Evolutionary conservation across 2,329 filamentous ascomycete species (phyloP).

Genomic region (Rasamsonia emersonii): DNA sequence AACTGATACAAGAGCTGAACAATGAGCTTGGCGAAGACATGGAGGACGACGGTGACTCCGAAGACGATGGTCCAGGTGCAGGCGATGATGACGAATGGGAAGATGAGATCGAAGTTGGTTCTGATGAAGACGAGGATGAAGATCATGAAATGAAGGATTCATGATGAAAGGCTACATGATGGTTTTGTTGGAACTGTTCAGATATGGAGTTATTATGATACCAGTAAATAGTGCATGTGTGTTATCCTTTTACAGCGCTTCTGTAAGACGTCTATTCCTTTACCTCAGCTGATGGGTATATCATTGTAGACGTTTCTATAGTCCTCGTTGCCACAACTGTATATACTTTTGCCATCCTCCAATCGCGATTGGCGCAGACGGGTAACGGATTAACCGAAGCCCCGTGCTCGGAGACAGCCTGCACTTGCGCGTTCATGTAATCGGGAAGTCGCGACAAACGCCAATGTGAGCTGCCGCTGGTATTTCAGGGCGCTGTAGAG

Average conservation of each 20-base stretch:
- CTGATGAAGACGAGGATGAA: conserved; percentile 28
- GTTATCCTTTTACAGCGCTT: too few species aligned
- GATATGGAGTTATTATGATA: neutral
- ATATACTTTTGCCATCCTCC: too few species aligned
- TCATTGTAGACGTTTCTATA: too few species aligned
- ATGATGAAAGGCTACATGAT: too few species aligned
- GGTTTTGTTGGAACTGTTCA: neutral
- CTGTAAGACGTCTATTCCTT: too few species aligned
- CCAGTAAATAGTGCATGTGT: too few species aligned
- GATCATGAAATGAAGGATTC: conserved; percentile 48
- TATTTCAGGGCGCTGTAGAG: conserved; percentile 23
- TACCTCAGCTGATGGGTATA: too few species aligned
- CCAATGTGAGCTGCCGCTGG: conserved; percentile 22
- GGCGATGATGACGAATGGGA: conserved; percentile 39
- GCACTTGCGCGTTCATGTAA: conserved; percentile 4
- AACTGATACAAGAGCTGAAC: conserved; percentile 46
- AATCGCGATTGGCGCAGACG: too few species aligned
- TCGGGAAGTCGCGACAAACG: conserved; percentile 17
- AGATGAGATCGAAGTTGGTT: conserved; percentile 48
- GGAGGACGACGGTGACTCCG: conserved; percentile 48
- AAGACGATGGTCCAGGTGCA: conserved; percentile 46
- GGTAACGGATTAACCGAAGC: too few species aligned
- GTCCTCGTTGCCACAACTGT: too few species aligned
- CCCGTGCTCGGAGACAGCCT: neutral
- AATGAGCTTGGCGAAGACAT: conserved; percentile 55